Evolutionary conservation across 2,329 filamentous ascomycete species (phyloP), one percentile per base, ranked within the genome.

Genomic region (Cladosporium sp.): DNA sequence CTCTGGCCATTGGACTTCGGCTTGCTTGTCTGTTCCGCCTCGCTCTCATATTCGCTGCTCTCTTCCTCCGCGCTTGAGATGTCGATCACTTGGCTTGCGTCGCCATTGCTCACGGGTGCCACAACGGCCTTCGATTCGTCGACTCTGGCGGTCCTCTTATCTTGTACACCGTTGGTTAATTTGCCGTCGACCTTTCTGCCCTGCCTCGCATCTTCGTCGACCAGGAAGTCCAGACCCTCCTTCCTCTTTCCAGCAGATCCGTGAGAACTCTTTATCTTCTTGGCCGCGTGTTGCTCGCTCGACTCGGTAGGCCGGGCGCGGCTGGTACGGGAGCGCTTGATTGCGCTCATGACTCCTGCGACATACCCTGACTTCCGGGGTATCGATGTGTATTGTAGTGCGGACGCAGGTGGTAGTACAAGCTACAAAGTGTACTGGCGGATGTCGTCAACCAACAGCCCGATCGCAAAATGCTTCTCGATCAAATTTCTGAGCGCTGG

Each of bases 71-170:
- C 75, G 63, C 76, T 80, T 51, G 78, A 80, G 55, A 82, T 78
- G 63, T 77, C 74, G 54, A 82, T 78, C 14, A 78, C 69, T 47
- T 76, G 71, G 50, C 67, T 73, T 55, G 73, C 73, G 66, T 72
- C 73, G 65, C 73, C 73, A 66, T 71, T 76, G 59, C 76, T 72
- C 60, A 74, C 59, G 38, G 61, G 59, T 50, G 79, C 77, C 11
- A 87, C 80, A 1, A 81, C 76, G 11, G 82, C 76, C 57, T 76
- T 78, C 34, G 82, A 79, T 63, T 88, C 84, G 68, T 87, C 80
- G 36, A 86, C 79, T 40, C 80, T 77, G 59, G 74, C 77, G 63
- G 80, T 79, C 43, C 76, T 78, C 51, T 76, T 68, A 61, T 78
- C 75, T 65, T 80, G 82, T 22, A 77, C 72, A 25, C 82, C 81